Evolutionary conservation across 352 stramenopile genomes (phyloP).

Genomic region (Pythium diclinum): DNA sequence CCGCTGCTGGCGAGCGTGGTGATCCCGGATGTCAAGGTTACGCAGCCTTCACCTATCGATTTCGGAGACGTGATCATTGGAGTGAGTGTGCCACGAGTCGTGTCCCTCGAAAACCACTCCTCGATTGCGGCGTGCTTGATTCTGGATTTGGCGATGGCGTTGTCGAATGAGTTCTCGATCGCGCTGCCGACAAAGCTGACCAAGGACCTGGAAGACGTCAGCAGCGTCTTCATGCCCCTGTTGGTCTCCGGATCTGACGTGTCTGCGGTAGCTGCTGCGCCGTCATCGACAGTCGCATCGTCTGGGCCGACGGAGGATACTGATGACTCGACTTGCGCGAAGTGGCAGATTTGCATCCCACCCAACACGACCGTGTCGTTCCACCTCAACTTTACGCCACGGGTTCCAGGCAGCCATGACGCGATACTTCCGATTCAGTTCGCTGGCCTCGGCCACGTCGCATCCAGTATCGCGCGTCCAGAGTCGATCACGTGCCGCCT

Average conservation of each 20-base stretch:
- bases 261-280: background rate
- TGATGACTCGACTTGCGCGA: slow-evolving; percentile 33
- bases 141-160: slow-evolving; percentile 54
- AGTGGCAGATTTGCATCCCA: slow-evolving; percentile 75
- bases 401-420: slow-evolving; percentile 37
- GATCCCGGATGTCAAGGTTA: slow-evolving; percentile 76
- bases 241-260: slow-evolving; percentile 14
- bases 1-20: slow-evolving; percentile 63
- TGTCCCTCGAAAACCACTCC: slow-evolving; percentile 81
- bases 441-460: slow-evolving; percentile 34
- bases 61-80: slow-evolving; percentile 86
- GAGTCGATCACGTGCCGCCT: slow-evolving; percentile 45
- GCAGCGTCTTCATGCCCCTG: slow-evolving; percentile 75
- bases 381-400: slow-evolving; percentile 75
- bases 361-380: slow-evolving; percentile 64
- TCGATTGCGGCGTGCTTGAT: slow-evolving; percentile 75
- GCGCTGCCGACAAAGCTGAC: slow-evolving; percentile 47
- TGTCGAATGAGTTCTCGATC: slow-evolving; percentile 67
- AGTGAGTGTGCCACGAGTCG: slow-evolving; percentile 47
- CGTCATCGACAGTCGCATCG: background rate
- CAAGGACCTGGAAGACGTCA: slow-evolving; percentile 66
- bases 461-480: slow-evolving; percentile 23
- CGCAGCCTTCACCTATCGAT: slow-evolving; percentile 34
- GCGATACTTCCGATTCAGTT: slow-evolving; percentile 79
- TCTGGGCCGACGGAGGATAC: background rate